phyloP scores from a whole-genome alignment of 2,329 filamentous ascomycete species.

The Coniochaeta sp. region DNA sequence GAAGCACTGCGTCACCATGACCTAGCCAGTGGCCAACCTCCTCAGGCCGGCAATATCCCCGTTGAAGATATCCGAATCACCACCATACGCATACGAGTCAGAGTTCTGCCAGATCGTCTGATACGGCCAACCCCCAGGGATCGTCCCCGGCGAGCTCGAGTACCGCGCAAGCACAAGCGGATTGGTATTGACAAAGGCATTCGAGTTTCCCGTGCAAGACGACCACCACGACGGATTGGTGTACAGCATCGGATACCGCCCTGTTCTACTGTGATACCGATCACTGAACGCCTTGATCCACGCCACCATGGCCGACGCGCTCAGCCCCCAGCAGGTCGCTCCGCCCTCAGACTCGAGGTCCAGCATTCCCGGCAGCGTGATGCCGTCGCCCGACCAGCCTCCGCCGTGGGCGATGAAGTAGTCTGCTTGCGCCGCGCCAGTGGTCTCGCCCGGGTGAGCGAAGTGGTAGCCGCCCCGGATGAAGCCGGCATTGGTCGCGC shows the following conservation, averaged over 20 bases:
- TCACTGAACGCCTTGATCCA: constrained; percentile 49
- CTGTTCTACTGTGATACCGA: constrained; percentile 37
- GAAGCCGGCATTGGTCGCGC: constrained; percentile 41
- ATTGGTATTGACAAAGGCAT: constrained; percentile 35
- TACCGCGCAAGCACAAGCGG: constrained; percentile 43
- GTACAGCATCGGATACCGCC: constrained; percentile 45
- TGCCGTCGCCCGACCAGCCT: constrained; percentile 45
- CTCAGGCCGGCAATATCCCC: constrained; percentile 19
- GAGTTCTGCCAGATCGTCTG: constrained; percentile 50
- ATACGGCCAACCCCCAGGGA: constrained; percentile 44
- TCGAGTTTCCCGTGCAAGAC: constrained; percentile 42
- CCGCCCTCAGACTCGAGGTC: constrained; percentile 41
- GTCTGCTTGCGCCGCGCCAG: constrained; percentile 39
- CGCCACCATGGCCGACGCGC: constrained; percentile 34
- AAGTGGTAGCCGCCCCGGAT: constrained; percentile 53
- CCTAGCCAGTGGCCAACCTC: constrained; percentile 7
- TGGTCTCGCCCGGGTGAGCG: constrained; percentile 35
- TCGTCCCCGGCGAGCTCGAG: constrained; percentile 29
- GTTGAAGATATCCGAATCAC: constrained; percentile 46
- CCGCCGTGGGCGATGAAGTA: constrained; percentile 47
- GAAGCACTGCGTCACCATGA: too few relatives aligned
- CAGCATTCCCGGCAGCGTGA: constrained; percentile 50
- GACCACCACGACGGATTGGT: constrained; percentile 47
- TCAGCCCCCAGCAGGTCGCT: constrained; percentile 37
- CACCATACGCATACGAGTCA: constrained; percentile 40